A percentile compares a stretch with the other conserved stretches of the same genome.
Evolutionary conservation across 2,329 filamentous ascomycete genomes (phyloP).

Genomic region (Raffaelea arxii): DNA sequence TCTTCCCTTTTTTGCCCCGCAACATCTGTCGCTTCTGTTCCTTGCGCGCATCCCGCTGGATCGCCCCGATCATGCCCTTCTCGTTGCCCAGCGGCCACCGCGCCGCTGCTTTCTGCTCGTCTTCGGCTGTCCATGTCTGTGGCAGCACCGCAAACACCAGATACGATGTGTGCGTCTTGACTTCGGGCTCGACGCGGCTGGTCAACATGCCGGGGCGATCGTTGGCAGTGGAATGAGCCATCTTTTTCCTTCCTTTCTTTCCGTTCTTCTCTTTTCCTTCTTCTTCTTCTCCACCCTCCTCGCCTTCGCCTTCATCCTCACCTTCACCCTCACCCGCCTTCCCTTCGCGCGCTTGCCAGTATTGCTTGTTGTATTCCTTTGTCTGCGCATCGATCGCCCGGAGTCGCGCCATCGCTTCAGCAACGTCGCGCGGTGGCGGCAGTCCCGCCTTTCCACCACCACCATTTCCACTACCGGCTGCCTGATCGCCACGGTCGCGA

Average conservation of each 20-base stretch:
- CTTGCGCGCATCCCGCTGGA: conserved; percentile 45
- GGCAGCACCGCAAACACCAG: conserved; percentile 86
- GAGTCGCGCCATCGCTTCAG: conserved; percentile 67
- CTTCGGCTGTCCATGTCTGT: conserved; percentile 72
- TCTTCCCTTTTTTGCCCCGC: conserved; percentile 23
- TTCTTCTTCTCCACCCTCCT: neutral
- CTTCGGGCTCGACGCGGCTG: conserved; percentile 73
- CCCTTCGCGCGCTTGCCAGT: conserved; percentile 5
- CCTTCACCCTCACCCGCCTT: conserved; percentile 20
- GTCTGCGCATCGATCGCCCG: conserved; percentile 63
- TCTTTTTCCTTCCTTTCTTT: neutral
- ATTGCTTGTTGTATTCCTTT: conserved; percentile 41
- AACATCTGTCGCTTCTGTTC: conserved; percentile 46
- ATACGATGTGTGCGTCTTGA: conserved; percentile 97
- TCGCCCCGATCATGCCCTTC: conserved; percentile 39
- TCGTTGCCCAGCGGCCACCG: conserved; percentile 54
- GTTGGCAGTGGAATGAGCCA: no score
- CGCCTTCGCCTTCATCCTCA: conserved; percentile 18
- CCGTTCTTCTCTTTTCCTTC: neutral
- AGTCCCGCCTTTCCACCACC: conserved; percentile 60
- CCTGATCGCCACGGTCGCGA: conserved; percentile 69
- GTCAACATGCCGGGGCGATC: conserved; percentile 71
- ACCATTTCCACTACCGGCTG: no score
- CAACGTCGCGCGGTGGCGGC: conserved; percentile 59
- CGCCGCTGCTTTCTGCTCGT: conserved; percentile 59